Evolutionary conservation across 2,329 filamentous ascomycete genomes (phyloP), one percentile per base, ranked within the genome.

Genomic region (Aspergillus jensenii): DNA sequence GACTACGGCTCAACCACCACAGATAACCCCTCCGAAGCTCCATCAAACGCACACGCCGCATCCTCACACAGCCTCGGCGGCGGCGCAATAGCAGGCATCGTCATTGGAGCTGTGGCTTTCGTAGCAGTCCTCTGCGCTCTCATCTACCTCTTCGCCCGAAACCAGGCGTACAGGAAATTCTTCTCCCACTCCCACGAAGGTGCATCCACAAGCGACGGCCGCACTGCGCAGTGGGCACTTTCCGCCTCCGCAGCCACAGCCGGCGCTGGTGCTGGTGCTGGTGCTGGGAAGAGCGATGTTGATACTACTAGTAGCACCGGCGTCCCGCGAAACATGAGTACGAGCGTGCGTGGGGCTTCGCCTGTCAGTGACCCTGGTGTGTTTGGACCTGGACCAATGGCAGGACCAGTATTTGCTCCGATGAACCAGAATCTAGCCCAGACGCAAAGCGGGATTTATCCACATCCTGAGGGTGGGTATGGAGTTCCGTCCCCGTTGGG

Each of bases 11-110:
- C 51, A 47, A 53, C 51, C 37, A 35, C 41, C 17, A 45, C 43
- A 57, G 33, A 25, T 31, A 31, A 31, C 9, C 27, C 27, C 2
- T 31, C 27, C 27, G 27, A 31, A 31, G 9, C 27, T 3, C 8
- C 27, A 12, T 31, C 27, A 11, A 31, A 31, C 9, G 9, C 27
- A 31, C 27, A 31, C 19, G 23, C 14, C 6, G 12, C 60, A 17
- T 55, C 59, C 44, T 40, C 56, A 17, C 50, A 56, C n/a, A 46
- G 57, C 23, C 67, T 80, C 6, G 73, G 75, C 33, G 55, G 70
- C 0, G 84, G 84, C 4, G 82, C 81, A 2, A 87, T 88, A 27
- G 84, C 83, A 1, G 86, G 85, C 4, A 86, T 88, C 31, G 78
- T 77, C 1, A 76, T 88, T 37, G 84, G 84, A 23, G 71, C 69